Evolutionary conservation across 345 rosid genomes (phyloP).

Genomic region (Syzygium oleosum): DNA sequence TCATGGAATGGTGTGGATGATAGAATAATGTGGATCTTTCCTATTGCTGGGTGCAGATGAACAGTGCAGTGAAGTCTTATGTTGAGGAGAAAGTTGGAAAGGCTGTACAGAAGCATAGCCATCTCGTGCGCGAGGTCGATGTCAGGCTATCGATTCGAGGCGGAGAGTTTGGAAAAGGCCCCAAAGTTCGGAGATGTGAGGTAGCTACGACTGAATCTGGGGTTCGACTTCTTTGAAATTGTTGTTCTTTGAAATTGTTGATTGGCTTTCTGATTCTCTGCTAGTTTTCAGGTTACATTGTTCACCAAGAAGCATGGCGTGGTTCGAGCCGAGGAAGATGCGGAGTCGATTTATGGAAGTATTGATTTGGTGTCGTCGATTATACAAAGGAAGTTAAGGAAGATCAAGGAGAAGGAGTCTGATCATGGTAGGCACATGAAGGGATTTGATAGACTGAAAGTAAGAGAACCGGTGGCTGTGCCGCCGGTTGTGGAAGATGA

Average conservation of each 20-base stretch:
- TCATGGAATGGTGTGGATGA: neutral
- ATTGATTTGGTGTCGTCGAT: slow-evolving; percentile 80
- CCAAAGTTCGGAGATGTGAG: slow-evolving; percentile 83
- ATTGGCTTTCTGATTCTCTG: neutral
- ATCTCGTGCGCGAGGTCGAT: slow-evolving; percentile 85
- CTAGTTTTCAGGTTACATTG: slow-evolving; percentile 54
- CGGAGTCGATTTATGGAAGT: slow-evolving; percentile 65
- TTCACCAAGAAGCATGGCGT: slow-evolving; percentile 93
- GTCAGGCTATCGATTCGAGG: slow-evolving; percentile 83
- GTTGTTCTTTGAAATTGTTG: neutral
- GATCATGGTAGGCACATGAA: slow-evolving; percentile 95
- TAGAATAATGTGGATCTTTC: neutral
- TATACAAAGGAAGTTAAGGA: slow-evolving; percentile 76
- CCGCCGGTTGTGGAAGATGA: slow-evolving; percentile 14
- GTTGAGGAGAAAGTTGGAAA: slow-evolving; percentile 84
- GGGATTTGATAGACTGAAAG: slow-evolving; percentile 54
- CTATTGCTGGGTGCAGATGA: slow-evolving; percentile 32
- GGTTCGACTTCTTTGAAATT: neutral
- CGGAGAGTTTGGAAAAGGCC: slow-evolving; percentile 93
- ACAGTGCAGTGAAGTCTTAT: slow-evolving; percentile 64
- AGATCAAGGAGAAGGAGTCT: slow-evolving; percentile 93
- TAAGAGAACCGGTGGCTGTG: slow-evolving; percentile 44
- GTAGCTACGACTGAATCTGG: slow-evolving; percentile 15
- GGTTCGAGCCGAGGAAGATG: slow-evolving; percentile 87
- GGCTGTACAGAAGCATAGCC: slow-evolving; percentile 80